phyloP scores from a whole-genome alignment of 2,329 filamentous ascomycete genomes.

The Claviceps lovelessii region DNA sequence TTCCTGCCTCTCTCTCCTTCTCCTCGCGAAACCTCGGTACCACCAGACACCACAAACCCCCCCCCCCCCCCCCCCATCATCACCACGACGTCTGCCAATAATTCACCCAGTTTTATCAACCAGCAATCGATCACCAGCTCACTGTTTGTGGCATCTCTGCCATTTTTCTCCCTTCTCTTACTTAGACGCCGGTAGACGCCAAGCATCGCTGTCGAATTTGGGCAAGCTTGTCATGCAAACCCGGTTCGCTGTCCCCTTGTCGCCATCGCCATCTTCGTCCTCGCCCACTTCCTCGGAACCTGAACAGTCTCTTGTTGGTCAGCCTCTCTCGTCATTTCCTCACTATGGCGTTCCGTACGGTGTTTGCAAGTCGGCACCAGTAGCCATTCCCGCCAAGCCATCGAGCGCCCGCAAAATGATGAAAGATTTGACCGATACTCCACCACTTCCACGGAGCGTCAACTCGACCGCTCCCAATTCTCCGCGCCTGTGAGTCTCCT shows the following conservation, averaged over 20 bases:
- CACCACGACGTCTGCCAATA: slow-evolving; percentile 2
- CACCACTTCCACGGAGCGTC: slow-evolving; percentile 41
- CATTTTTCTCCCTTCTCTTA: slow-evolving; percentile 3
- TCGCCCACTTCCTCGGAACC: slow-evolving; percentile 17
- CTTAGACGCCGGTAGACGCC: slow-evolving; percentile 19
- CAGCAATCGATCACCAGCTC: slow-evolving; percentile 6
- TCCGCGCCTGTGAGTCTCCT: slow-evolving; percentile 38
- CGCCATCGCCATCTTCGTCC: slow-evolving; percentile 13
- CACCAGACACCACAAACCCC: background rate
- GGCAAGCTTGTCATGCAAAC: slow-evolving; percentile 33
- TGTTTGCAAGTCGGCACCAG: slow-evolving; percentile 10
- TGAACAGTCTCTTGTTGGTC: slow-evolving; percentile 20
- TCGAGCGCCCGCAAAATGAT: slow-evolving; percentile 25
- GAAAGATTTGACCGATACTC: slow-evolving; percentile 35
- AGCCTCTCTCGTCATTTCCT: slow-evolving; percentile 18
- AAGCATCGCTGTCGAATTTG: slow-evolving; percentile 27
- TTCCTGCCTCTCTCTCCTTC: background rate
- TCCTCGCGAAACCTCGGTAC: background rate
- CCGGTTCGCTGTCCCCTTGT: slow-evolving; percentile 21
- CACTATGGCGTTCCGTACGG: slow-evolving; percentile 16
- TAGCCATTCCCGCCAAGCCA: slow-evolving; percentile 23
- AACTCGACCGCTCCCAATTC: slow-evolving; percentile 45
- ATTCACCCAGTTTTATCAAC: slow-evolving; percentile 2
- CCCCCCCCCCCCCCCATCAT: background rate
- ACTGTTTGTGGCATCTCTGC: slow-evolving; percentile 4